Evolutionary conservation across 345 rosid species (phyloP), one percentile per base, ranked within the genome.

Genomic region (Clausena lansium): DNA sequence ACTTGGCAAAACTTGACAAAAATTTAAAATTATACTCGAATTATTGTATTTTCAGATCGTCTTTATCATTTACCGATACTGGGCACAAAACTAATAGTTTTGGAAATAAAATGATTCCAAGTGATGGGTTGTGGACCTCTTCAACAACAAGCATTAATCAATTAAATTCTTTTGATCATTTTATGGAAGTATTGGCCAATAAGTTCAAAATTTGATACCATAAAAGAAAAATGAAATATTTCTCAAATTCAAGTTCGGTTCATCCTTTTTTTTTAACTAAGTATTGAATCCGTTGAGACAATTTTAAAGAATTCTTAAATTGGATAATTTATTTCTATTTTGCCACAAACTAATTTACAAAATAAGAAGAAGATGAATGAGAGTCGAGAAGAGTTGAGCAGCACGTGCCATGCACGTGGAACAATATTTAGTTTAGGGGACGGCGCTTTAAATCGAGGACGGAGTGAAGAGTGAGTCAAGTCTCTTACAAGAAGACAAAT

Each of bases 341-440:
- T 13, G 17, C 50, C 50, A 3, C 50, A 45, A 13, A 45, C 50
- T 45, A 2, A 45, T 45, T 45, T n/a, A n/a, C n/a, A n/a, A n/a
- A 45, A 45, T 13, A 4, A 36, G 10, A 1, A 22, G 0, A 35
- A 20, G 71, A 7, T 11, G 8, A 39, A 25, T 17, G 2, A 28
- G 50, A 45, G 4, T 3, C 1, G 50, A 45, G 41, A 27, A 50
- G 20, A 45, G 30, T 32, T 30, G 68, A n/a, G 19, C 6, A 4
- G 66, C 89, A 81, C 77, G 85, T 86, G 87, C 65, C 22, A 5
- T 22, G 78, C 88, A 78, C 76, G 79, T 55, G 76, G 5, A 17
- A 4, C 20, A 50, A 52, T 0, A 5, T 19, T 10, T 9, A 15
- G 2, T n/a, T n/a, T n/a, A n/a, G n/a, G 35, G 82, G 85, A 28